Evolutionary conservation across 306 rosid species (phyloP), one percentile per base, ranked within the genome.

Genomic region (Lupinus albus): DNA sequence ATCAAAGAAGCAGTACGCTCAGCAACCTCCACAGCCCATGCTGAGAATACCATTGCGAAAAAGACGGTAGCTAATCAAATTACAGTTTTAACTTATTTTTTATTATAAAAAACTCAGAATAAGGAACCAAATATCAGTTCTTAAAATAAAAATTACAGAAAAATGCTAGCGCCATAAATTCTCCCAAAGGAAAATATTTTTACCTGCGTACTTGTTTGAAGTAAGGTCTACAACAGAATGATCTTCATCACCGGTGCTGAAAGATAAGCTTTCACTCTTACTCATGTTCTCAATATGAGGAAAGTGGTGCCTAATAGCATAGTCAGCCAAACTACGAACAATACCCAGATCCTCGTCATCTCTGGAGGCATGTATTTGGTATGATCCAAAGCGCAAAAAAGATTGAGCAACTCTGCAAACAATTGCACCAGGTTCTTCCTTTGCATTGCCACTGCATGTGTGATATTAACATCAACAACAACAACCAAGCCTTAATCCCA

Each of bases 191-290:
- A 30, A 60, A 8, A 21, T 13, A 32, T 20, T 16, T 8, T 64
- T 85, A 93, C 99, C 99, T 86, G 97, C 99, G 78, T 94, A 88
- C 84, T 94, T 90, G 81, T 94, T 94, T 60, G 95, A 94, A 32
- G 99, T 94, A 74, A 94, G 91, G 85, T 90, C 99, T 70, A 94
- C 96, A 39, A 90, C 84, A 18, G 89, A 81, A 80, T 82, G 82
- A 55, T 85, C 96, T 73, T 86, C 82, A 18, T 84, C 79, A 48
- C 94, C 96, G 1, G 87, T 94, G 84, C 84, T 76, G 73, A 90
- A 94, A 70, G 99, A 94, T 76, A 90, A 82, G 74, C 88, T 81
- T 65, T 94, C 92, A 65, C 96, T 88, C 82, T 72, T 79, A 68
- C 82, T 88, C 97, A 88, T 86, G 78, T 84, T 94, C 77, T 86